Base-by-base conservation (phyloP, 768 basidiomycete species). In the Lentinula raphanica region DNA sequence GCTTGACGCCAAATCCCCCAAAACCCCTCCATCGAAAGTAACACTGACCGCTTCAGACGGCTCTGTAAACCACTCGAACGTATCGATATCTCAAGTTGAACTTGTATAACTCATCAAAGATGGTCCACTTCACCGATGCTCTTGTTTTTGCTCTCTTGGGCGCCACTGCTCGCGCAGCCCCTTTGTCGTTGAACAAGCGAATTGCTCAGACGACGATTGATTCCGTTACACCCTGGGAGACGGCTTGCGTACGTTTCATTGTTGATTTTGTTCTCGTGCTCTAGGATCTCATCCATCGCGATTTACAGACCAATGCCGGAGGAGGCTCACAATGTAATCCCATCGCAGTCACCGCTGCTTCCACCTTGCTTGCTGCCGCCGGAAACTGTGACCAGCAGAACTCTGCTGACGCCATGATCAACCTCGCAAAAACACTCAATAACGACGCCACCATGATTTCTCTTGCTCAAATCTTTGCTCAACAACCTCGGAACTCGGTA, bases 311-410 rank as follows among this genome's bases (percentile, higher is more conserved):
- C 38, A 71, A 76, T 12, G 86, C 85, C 5, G 82, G 80, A 39
- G 87, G 86, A 42, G 82, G 63, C 15, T 54, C 71, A n/a, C 68
- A 78, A 62, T 88, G 87, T 68, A 87, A 84, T 66, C 71, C 79
- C 5, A 64, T 81, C 40, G 79, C 85, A 3, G 74, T 86, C 25
- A 73, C 72, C 1, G 79, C 85, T 0, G 84, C 86, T 64, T 63
- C 64, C 38, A 83, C 84, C 12, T 79, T 89, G 42, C 80, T 88
- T n/a, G 81, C 82, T 32, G 82, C 74, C 5, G 71, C 78, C 0
- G 40, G 40, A 17, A 25, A 25, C 50, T 59, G 49, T 17, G 49
- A 51, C 1, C 83, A 85, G 66, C 83, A 85, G 61, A 65, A 84
- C 61, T 72, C 81, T 19, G 82, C 78, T 25, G 83, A 84, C 60